Evolutionary conservation across 2,329 filamentous ascomycete genomes (phyloP).

Genomic region (Colletotrichum gloeosporioides): DNA sequence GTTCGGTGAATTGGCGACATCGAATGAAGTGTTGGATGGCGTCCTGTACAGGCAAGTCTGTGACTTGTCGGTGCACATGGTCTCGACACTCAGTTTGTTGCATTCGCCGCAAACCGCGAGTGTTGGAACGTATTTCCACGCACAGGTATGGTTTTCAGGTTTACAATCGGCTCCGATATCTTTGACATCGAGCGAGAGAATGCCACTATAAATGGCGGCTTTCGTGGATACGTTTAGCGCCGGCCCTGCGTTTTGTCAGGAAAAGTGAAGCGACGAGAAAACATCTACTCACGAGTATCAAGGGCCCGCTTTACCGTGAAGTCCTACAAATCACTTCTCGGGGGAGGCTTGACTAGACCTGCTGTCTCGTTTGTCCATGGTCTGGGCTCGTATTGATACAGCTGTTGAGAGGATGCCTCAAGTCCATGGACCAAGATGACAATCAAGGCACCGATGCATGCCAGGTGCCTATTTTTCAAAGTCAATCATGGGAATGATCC

Average conservation of each 20-base stretch:
- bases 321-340: conserved; percentile 40
- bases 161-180: conserved; percentile 31
- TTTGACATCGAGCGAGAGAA: conserved; percentile 33
- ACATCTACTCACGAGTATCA: not conserved
- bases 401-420: conserved; percentile 44
- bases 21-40: conserved; percentile 32
- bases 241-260: conserved; percentile 21
- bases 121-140: conserved; percentile 40
- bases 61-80: conserved; percentile 24
- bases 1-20: conserved; percentile 17
- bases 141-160: conserved; percentile 34
- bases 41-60: conserved; percentile 35
- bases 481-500: not conserved
- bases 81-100: conserved; percentile 10
- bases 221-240: conserved; percentile 37
- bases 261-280: not conserved
- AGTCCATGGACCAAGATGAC: conserved; percentile 40
- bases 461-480: conserved; percentile 33
- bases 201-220: conserved; percentile 42
- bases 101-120: conserved; percentile 42
- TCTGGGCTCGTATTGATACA: conserved; percentile 36
- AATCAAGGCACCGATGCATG: conserved; percentile 42
- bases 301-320: conserved; percentile 31
- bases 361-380: conserved; percentile 25
- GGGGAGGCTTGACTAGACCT: conserved; percentile 23